phyloP scores from a whole-genome alignment of 2,329 filamentous ascomycete genomes.

The Blumeria graminis region DNA sequence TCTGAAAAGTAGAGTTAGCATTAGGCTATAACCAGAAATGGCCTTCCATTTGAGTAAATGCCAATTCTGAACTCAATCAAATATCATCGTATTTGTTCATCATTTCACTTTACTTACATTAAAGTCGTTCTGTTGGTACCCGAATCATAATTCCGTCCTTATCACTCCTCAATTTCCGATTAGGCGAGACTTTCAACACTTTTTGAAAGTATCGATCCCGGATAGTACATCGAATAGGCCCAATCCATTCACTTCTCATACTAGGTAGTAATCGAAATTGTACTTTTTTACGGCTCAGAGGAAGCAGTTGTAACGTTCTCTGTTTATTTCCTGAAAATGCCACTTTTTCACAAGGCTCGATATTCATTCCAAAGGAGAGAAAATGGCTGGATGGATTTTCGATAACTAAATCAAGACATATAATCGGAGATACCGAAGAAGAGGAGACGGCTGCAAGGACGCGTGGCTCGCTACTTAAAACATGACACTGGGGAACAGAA shows the following conservation, averaged over 20 bases:
- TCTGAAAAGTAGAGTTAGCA: not conserved
- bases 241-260: slow-evolving; percentile 40
- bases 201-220: slow-evolving; percentile 88
- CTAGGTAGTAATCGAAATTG: slow-evolving; percentile 52
- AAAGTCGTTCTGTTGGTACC: slow-evolving; percentile 20
- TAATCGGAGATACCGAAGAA: slow-evolving; percentile 14
- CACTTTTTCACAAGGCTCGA: slow-evolving; percentile 85
- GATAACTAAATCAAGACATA: slow-evolving; percentile 40
- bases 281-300: slow-evolving; percentile 51
- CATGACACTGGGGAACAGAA: slow-evolving; percentile 53
- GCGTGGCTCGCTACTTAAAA: slow-evolving; percentile 66
- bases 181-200: slow-evolving; percentile 56
- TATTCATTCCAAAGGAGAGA: slow-evolving; percentile 70
- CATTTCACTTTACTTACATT: too few species aligned
- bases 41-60: not conserved
- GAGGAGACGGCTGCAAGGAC: slow-evolving; percentile 36
- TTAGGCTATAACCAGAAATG: not conserved
- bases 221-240: slow-evolving; percentile 44
- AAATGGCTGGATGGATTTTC: slow-evolving; percentile 93
- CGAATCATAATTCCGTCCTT: slow-evolving; percentile 40
- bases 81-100: too few species aligned
- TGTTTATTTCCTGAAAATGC: slow-evolving; percentile 80
- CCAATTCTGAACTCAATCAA: not conserved
- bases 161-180: slow-evolving; percentile 41
- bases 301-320: slow-evolving; percentile 56